phyloP scores from a whole-genome alignment of 2,329 filamentous ascomycete species.

The Diaporthe aspalathi region DNA sequence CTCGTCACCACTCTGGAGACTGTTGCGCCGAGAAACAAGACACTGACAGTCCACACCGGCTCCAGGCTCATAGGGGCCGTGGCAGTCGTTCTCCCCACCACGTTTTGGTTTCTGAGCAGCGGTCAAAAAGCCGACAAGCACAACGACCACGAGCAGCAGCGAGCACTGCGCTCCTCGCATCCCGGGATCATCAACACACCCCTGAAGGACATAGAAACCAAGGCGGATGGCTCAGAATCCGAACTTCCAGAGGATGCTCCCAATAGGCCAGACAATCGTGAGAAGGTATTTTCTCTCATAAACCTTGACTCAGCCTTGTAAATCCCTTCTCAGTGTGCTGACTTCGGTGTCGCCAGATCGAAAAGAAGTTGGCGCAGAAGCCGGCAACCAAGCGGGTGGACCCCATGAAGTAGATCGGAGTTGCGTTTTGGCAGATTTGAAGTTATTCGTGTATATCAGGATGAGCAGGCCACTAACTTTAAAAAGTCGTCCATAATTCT shows the following conservation, averaged over 20 bases:
- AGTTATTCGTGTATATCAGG: too few relatives aligned
- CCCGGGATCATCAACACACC: conserved; percentile 12
- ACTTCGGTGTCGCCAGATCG: conserved; percentile 41
- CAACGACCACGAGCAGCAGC: conserved; percentile 23
- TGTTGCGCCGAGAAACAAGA: neutral
- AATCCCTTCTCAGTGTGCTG: neutral
- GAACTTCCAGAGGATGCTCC: conserved; percentile 23
- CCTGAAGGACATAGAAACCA: conserved; percentile 4
- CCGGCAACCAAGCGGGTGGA: conserved; percentile 39
- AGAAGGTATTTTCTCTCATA: neutral
- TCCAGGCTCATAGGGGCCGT: conserved; percentile 8
- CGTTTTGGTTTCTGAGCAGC: conserved; percentile 10
- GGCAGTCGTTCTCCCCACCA: neutral
- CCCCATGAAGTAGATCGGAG: conserved; percentile 17
- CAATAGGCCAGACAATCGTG: conserved; percentile 34
- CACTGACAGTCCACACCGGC: neutral
- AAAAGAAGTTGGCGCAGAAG: conserved; percentile 45
- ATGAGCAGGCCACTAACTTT: neutral
- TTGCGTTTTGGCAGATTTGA: neutral
- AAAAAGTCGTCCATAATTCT: neutral
- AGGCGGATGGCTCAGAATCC: conserved; percentile 20
- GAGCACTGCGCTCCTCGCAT: neutral
- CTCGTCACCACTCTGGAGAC: neutral
- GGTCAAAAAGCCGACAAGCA: conserved; percentile 14
- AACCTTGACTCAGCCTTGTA: too few relatives aligned